Evolutionary conservation across 306 rosid genomes (phyloP), one percentile per base, ranked within the genome.

Genomic region (Citrullus colocynthis): DNA sequence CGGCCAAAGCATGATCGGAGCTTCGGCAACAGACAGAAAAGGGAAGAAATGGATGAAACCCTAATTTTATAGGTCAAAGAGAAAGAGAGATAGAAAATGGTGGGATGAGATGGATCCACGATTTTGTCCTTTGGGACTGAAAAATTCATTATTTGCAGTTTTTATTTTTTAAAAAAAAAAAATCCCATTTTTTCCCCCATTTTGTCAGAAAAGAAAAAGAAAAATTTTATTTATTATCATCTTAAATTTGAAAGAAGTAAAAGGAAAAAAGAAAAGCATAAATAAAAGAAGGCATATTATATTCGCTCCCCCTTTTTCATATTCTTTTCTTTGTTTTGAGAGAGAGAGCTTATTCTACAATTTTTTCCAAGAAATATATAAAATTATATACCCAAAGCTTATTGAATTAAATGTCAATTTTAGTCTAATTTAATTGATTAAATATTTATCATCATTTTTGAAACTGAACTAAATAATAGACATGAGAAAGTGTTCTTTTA

Each of bases 81-180:
- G 13, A 44, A 58, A 74, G 56, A 76, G 78, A 72, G 52, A 58
- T 7, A 34, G 77, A 42, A 51, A 81, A 70, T 81, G 83, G 84
- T 65, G 83, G 89, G 85, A 62, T 80, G 83, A 84, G 88, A 78
- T 74, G 59, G 86, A 83, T 82, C 86, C 85, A 82, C 87, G 81
- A 81, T 62, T 78, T 48, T 49, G 60, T 77, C 71, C 28, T 12
- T 44, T 11, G 4, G 54, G 30, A 41, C 74, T n/a, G 28, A 67
- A 41, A 48, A 48, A 12, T 2, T 48, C 54, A 48, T 48, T 48
- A 48, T 48, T 44, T 41, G 44, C 44, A 41, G 4, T 41, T 41
- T 41, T 41, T 41, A 42, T 7, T 7, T 7, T 7, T 24, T 0
- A 24, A 24, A 24, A 24, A 24, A 24, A 24, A 42, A 42, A 42